These are phyloP conservation scores for Leccinum subgranulosum DNA, from an alignment of 768 basidiomycete species.

Conservation along the genomic window DNA sequence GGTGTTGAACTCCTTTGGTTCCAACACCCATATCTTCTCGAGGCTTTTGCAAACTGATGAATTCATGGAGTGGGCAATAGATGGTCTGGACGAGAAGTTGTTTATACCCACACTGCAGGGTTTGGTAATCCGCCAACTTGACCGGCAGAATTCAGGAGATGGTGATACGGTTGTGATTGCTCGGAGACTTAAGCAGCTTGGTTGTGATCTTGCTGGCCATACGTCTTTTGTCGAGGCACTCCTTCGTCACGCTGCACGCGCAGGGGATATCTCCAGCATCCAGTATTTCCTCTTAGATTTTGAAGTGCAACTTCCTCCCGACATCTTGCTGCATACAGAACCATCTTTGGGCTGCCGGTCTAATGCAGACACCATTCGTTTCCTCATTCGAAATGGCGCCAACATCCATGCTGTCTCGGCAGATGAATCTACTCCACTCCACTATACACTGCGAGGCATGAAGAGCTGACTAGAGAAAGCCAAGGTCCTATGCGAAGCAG, in stretches of 20 bases:
- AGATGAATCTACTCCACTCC: background rate
- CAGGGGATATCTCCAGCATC: background rate
- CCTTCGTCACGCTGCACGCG: accelerated
- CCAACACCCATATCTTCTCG: no score
- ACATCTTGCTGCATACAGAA: no score
- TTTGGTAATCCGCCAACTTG: no score
- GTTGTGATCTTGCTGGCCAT: background rate
- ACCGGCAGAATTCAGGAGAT: background rate
- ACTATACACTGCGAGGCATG: background rate
- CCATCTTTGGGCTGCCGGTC: background rate
- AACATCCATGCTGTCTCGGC: background rate
- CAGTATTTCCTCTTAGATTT: background rate
- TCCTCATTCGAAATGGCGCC: no score
- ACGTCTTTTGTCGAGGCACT: background rate
- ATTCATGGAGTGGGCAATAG: background rate
- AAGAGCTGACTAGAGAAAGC: background rate
- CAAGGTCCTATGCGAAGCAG: background rate
- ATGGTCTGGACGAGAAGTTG: background rate
- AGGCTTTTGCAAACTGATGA: background rate
- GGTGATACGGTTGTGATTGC: background rate
- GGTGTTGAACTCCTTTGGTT: no score
- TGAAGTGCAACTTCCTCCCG: no score
- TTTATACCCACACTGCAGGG: background rate
- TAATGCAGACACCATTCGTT: no score
- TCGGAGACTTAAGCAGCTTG: background rate